A percentile compares a stretch with the other conserved stretches of the same genome.
Conservation (phyloP, 169 alveolate species). For the Cryptosporidium viatorum region DNA sequence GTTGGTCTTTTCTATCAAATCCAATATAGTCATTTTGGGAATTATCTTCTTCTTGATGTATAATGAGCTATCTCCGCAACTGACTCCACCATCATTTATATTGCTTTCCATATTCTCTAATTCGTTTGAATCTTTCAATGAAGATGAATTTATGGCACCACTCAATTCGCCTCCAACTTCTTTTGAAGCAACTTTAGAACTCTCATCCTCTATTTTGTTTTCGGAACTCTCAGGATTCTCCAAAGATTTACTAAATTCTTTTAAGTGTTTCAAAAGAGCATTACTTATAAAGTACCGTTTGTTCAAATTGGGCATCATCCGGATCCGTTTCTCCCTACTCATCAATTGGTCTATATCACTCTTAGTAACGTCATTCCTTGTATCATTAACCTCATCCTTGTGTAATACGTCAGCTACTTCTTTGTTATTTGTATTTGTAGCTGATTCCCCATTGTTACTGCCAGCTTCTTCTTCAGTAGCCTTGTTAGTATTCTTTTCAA, state of each 20-base stretch:
- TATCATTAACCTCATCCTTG: background rate
- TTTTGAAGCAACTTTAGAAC: background rate
- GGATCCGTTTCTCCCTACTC: background rate
- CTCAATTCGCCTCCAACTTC: background rate
- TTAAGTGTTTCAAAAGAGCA: slow-evolving; percentile 4
- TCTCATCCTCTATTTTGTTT: background rate
- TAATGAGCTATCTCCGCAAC: background rate
- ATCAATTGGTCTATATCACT: slow-evolving; percentile 24
- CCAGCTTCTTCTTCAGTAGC: background rate
- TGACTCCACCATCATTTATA: background rate
- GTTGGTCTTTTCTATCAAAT: background rate
- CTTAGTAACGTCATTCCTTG: slow-evolving; percentile 11
- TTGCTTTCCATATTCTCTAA: background rate
- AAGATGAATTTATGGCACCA: background rate
- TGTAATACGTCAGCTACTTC: background rate
- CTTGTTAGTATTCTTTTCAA: background rate
- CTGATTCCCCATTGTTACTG: background rate
- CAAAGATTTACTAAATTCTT: slow-evolving; percentile 28
- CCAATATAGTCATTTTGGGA: slow-evolving; percentile 24
- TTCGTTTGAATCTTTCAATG: background rate
- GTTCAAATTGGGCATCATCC: background rate
- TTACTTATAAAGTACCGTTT: background rate
- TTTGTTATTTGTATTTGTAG: background rate
- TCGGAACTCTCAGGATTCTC: background rate
- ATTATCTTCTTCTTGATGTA: background rate